Evolutionary conservation across 164 flowering plant species (phyloP).

Genomic region (Chloranthus sessilifolius): DNA sequence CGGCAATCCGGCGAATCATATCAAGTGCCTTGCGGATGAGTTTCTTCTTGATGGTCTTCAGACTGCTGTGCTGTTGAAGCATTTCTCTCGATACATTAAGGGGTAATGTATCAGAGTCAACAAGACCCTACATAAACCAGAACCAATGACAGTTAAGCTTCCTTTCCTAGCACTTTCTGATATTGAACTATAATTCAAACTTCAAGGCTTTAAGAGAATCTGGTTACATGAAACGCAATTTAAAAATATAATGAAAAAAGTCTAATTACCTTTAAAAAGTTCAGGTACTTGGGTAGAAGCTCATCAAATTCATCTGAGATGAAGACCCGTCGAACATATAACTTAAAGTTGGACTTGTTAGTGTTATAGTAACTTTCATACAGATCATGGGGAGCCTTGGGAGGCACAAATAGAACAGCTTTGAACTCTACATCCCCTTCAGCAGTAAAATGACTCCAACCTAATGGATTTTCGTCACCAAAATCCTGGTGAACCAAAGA

Average conservation of each 20-base stretch:
- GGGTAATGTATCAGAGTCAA: slow-evolving; percentile 94
- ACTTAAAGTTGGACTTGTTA: slow-evolving; percentile 82
- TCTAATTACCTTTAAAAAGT: slow-evolving; percentile 64
- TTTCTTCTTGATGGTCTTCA: slow-evolving; percentile 96
- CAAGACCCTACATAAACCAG: slow-evolving; percentile 86
- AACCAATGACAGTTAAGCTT: too few relatives aligned
- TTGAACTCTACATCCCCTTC: slow-evolving; percentile 99
- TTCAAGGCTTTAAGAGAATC: too few relatives aligned
- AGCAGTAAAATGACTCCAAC: slow-evolving; percentile 92
- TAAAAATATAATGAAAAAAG: not conserved
- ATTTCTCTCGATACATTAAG: slow-evolving; percentile 96
- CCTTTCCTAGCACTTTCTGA: too few relatives aligned
- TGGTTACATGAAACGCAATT: too few relatives aligned
- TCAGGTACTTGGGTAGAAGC: slow-evolving; percentile 89
- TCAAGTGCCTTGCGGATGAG: slow-evolving; percentile 94
- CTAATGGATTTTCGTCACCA: slow-evolving; percentile 77
- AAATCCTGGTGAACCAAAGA: slow-evolving; percentile 55
- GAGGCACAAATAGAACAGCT: slow-evolving; percentile 93
- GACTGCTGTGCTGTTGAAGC: slow-evolving; percentile 95
- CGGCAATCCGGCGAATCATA: slow-evolving; percentile 91
- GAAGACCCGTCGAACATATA: slow-evolving; percentile 90
- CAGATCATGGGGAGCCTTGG: slow-evolving; percentile 94
- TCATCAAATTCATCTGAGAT: slow-evolving; percentile 98
- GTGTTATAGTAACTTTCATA: slow-evolving; percentile 90
- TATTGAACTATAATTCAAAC: too few relatives aligned